Conservation (phyloP, 139 green algal genomes). For the Chlorokybus atmophyticus region DNA sequence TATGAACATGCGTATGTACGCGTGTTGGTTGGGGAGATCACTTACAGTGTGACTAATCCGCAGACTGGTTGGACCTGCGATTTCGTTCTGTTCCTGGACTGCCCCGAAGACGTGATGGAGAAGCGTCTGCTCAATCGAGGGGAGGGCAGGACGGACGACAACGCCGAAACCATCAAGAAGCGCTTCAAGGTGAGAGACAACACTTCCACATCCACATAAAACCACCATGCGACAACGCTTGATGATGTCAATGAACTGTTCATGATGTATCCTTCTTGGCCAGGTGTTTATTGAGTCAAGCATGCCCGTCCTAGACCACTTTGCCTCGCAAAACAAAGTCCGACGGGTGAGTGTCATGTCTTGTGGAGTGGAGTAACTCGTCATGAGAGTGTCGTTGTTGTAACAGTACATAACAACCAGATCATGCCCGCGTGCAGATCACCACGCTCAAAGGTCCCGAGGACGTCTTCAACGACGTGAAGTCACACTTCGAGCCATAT, state of each 20-base stretch:
- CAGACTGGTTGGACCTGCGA: conserved; percentile 65
- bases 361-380: not conserved
- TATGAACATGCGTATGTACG: too few relatives aligned
- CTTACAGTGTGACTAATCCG: too few relatives aligned
- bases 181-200: conserved; percentile 69
- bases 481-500: not conserved
- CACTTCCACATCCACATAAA: too few relatives aligned
- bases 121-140: conserved; percentile 70
- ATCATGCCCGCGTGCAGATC: too few relatives aligned
- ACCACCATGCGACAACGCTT: too few relatives aligned
- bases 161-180: conserved; percentile 90
- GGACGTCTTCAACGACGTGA: not conserved
- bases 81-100: conserved; percentile 90
- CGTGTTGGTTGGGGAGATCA: too few relatives aligned
- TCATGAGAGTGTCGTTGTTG: too few relatives aligned
- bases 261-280: too few relatives aligned
- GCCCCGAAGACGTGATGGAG: conserved; percentile 77
- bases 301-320: conserved; percentile 74
- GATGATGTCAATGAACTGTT: too few relatives aligned
- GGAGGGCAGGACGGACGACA: conserved; percentile 81
- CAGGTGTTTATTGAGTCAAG: conserved; percentile 61
- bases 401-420: too few relatives aligned
- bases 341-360: conserved; percentile 1
- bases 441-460: too few relatives aligned
- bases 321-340: conserved; percentile 18